Evolutionary conservation across 2,329 filamentous ascomycete genomes (phyloP), one percentile per base, ranked within the genome.

Genomic region (Chrysosporium queenslandicum): DNA sequence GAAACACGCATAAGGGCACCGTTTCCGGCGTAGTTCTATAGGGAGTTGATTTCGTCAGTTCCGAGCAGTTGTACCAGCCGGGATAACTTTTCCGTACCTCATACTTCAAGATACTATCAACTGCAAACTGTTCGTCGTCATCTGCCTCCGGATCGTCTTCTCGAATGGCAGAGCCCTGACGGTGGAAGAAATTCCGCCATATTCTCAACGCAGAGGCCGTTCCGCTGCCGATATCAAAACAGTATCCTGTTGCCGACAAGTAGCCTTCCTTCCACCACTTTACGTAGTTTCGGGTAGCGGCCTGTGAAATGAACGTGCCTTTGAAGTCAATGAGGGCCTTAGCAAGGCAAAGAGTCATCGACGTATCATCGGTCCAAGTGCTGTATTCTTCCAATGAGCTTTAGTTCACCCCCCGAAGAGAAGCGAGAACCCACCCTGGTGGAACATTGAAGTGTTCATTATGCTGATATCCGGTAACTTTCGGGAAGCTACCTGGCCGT

Each of bases 331-430:
- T 64, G 12, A 73, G 60, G 18, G 70, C 68, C 40, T 66, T 59
- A 1, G 68, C 66, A 4, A 73, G 65, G 45, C 70, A 72, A 9
- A 74, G 60, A 3, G 71, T 69, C 68, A 73, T 70, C 11, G 68
- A 66, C 1, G 69, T 72, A 53, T 73, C 71, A 56, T 73, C 71
- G 3, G 70, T 72, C 59, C 68, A 73, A 30, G 63, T 64, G 8
- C 63, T 64, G 36, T 11, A 52, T 25, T 37, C 30, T 8, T 50
- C n/a, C n/a, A n/a, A n/a, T n/a, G n/a, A n/a, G 18, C n/a, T n/a
- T n/a, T n/a, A 37, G n/a, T 14, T 4, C 5, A 32, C 29, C 12
- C 29, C 6, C 29, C 6, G 12, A 47, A 23, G 29, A 20, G 6
- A 21, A n/a, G 5, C 20, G 6, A 43, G 9, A 14, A 37, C 54